Evolutionary conservation across 192 early-diverging fungal species (phyloP).

Genomic region (Coemansia reversa): DNA sequence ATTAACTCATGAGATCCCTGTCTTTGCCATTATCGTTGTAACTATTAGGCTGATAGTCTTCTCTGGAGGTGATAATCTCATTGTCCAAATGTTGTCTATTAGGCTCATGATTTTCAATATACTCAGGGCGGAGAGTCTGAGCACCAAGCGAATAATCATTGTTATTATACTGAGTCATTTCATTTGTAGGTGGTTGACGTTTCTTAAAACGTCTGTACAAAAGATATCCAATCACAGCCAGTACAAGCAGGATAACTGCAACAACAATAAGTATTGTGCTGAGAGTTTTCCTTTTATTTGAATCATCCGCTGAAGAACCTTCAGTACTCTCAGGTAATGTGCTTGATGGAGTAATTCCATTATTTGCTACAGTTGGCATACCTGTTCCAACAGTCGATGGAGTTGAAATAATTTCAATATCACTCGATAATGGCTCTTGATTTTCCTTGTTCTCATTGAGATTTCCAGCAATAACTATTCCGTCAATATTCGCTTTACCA

Average conservation of each 20-base stretch:
- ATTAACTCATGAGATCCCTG: conserved; percentile 7
- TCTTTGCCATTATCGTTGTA: conserved; percentile 1
- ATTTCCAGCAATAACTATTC: conserved; percentile 31
- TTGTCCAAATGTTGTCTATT: conserved; percentile 17
- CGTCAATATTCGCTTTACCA: conserved; percentile 10
- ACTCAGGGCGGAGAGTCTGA: conserved; percentile 10
- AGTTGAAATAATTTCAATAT: too few species aligned
- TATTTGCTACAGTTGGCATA: too few species aligned
- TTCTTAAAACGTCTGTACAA: conserved; percentile 34
- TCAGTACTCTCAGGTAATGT: background rate
- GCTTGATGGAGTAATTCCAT: background rate
- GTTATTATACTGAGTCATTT: conserved; percentile 26
- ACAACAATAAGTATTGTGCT: conserved; percentile 32
- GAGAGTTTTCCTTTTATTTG: conserved; percentile 23
- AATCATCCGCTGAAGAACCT: background rate
- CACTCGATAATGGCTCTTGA: too few species aligned
- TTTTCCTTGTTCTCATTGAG: conserved; percentile 11
- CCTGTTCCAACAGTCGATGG: too few species aligned
- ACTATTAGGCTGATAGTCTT: background rate
- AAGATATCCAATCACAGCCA: conserved; percentile 23
- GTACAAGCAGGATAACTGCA: conserved; percentile 18
- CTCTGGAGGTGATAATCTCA: background rate
- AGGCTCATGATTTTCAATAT: background rate
- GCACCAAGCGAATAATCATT: conserved; percentile 8
- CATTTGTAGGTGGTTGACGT: conserved; percentile 13